Evolutionary conservation across 2,329 filamentous ascomycete species (phyloP), one percentile per base, ranked within the genome.

Genomic region (Fusarium sp.): DNA sequence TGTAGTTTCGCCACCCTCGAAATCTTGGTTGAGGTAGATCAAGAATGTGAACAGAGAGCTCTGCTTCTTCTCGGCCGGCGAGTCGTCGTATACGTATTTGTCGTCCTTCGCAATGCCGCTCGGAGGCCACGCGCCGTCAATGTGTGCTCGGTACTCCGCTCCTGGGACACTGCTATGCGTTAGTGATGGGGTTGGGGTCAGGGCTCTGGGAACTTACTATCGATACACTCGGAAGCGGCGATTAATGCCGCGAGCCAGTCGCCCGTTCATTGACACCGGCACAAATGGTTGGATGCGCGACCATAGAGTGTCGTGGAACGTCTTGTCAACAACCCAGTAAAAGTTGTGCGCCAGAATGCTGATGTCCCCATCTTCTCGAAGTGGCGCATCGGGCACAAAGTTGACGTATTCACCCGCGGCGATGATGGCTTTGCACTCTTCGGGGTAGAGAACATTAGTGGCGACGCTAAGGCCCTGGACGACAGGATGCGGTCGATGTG

Each of bases 41-140:
- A 93, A 79, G 76, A 93, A 92, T 0, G 91, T 93, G 72, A 91
- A 93, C 6, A 93, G 82, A 0, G 90, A 92, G 31, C 90, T 92
- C 78, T 92, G 91, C 73, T 86, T 89, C 35, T 86, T 86, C 0
- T 82, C 83, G 2, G 84, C 68, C 0, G 91, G 91, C 4, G 91
- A 93, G 3, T 87, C 82, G 72, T 93, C 91, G 79, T 93, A 93
- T 7, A 91, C 84, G 62, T 93, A 93, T 2, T 82, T 86, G 70
- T 88, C 86, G 57, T 86, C 84, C 0, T 88, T 81, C 4, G 86
- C 80, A 48, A 93, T 90, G 5, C 90, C 90, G 0, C 91, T 93
- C 0, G 91, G 91, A 18, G 91, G 91, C 91, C 91, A 93, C 0
- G 91, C 91, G 13, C 91, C 91, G 73, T 93, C 85, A 65, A 93